Evolutionary conservation across 1,284 basidiomycete species (phyloP).

Genomic region (Pterulicium gracile): DNA sequence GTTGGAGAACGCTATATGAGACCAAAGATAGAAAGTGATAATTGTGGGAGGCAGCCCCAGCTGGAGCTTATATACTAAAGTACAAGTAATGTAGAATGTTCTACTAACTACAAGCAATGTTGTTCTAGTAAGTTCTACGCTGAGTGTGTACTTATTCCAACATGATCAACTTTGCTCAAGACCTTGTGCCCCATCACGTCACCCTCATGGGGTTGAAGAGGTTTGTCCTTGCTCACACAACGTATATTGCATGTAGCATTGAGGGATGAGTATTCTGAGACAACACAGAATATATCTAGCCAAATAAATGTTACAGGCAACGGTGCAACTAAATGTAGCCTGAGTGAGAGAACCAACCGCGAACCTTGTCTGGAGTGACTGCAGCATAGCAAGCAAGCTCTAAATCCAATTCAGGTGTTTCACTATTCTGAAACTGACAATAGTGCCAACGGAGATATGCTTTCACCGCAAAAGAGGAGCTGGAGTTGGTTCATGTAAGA

Average conservation of each 20-base stretch:
- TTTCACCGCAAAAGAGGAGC: slow-evolving; percentile 13
- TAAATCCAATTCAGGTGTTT: slow-evolving; percentile 11
- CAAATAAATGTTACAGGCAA: too few species aligned
- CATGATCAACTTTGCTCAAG: too few species aligned
- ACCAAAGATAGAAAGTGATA: too few species aligned
- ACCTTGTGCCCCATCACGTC: too few species aligned
- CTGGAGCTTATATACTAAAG: too few species aligned
- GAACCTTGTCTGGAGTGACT: slow-evolving; percentile 15
- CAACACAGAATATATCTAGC: too few species aligned
- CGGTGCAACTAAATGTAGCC: slow-evolving; percentile 11
- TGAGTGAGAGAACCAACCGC: slow-evolving; percentile 17
- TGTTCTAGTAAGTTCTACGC: too few species aligned
- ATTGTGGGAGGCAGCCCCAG: too few species aligned
- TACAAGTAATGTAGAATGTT: neutral
- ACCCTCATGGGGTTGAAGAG: slow-evolving; percentile 1
- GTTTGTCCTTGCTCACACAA: neutral
- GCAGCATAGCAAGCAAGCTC: slow-evolving; percentile 11
- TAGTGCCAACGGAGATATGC: slow-evolving; percentile 12
- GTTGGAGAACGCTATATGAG: too few species aligned
- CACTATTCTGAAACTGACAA: slow-evolving; percentile 7
- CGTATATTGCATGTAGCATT: neutral
- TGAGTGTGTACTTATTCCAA: too few species aligned
- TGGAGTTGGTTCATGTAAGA: slow-evolving; percentile 3
- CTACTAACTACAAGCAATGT: too few species aligned
- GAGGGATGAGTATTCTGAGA: neutral